Base-by-base conservation (phyloP, 176 grass and related monocot species). In the Themeda triandra region DNA sequence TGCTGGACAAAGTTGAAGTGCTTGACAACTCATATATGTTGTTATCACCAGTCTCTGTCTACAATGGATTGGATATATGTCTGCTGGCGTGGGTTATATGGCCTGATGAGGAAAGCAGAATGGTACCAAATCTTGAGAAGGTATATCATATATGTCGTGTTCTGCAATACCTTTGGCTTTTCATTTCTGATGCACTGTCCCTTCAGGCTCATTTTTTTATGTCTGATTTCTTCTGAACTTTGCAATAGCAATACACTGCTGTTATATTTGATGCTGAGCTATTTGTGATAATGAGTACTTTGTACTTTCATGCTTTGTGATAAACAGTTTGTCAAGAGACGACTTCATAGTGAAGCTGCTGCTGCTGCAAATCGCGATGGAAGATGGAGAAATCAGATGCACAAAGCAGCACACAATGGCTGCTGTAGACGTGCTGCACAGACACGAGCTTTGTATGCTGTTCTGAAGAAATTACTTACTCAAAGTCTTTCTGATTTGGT, bases 301-400 rank as follows among this genome's bases (percentile, higher is more conserved):
- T 42, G 40, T 31, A 21, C 51, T 51, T 68, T 85, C 24, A 63
- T 24, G 10, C 56, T 76, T 58, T 56, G 5, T 80, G 36, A 44
- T 76, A 66, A 75, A 64, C 79, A 95, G 95, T 82, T 95, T 77
- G 92, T 93, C 24, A 98, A 98, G 85, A 95, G 85, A 84, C 76
- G 95, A 46, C 80, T 98, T 84, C 90, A 81, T 30, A 89, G 76
- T 87, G 88, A 93, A 58, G 89, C 83, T 67, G 76, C 80, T 23
- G 91, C 92, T 75, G 87, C 87, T 75, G 92, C 92, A 60, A 92
- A 85, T 88, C 89, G 95, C 60, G 95, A 98, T 85, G 95, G 95
- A 69, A 88, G 95, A 80, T 98, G 95, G 95, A 91, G 82, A 89
- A 98, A 93, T 88, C 95, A 95, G 72, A 98, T 95, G 92, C 89